Percentiles rank a stretch among this genome's conserved stretches.
These are phyloP conservation scores for Pseudocercospora fuligena DNA, from an alignment of 2,329 filamentous ascomycete species.

Conservation along the genomic window DNA sequence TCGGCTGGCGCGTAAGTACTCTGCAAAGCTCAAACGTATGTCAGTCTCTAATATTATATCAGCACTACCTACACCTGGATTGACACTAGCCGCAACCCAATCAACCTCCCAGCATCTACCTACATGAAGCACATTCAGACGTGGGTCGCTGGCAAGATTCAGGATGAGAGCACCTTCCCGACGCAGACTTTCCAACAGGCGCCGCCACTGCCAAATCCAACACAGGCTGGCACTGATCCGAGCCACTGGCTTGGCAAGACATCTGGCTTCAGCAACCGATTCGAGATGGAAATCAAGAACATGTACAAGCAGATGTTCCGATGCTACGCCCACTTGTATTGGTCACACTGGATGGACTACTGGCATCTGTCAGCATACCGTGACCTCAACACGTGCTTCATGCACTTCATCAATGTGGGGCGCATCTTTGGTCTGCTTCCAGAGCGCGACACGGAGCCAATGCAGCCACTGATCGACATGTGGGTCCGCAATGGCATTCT, in stretches of 20 bases:
- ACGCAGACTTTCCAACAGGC: slow-evolving; percentile 76
- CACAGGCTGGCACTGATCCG: slow-evolving; percentile 52
- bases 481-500: slow-evolving; percentile 90
- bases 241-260: slow-evolving; percentile 87
- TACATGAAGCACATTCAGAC: slow-evolving; percentile 96
- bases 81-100: slow-evolving; percentile 82
- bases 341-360: slow-evolving; percentile 58
- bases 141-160: slow-evolving; percentile 96
- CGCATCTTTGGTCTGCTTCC: slow-evolving; percentile 79
- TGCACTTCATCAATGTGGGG: slow-evolving; percentile 64
- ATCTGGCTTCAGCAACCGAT: slow-evolving; percentile 67
- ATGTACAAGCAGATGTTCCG: slow-evolving; percentile 62
- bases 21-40: background rate
- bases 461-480: slow-evolving; percentile 91
- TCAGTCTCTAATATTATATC: slow-evolving; percentile 1
- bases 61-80: slow-evolving; percentile 97
- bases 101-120: slow-evolving; percentile 88
- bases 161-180: slow-evolving; percentile 87
- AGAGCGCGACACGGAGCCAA: slow-evolving; percentile 89
- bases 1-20: slow-evolving; percentile 88
- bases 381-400: slow-evolving; percentile 60
- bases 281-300: slow-evolving; percentile 76
- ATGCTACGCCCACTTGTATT: slow-evolving; percentile 59
- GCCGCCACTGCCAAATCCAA: slow-evolving; percentile 55
- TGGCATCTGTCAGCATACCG: slow-evolving; percentile 55